Conservation (phyloP, 192 early-diverging fungal genomes). For the Fimicolochytrium jonesii region DNA sequence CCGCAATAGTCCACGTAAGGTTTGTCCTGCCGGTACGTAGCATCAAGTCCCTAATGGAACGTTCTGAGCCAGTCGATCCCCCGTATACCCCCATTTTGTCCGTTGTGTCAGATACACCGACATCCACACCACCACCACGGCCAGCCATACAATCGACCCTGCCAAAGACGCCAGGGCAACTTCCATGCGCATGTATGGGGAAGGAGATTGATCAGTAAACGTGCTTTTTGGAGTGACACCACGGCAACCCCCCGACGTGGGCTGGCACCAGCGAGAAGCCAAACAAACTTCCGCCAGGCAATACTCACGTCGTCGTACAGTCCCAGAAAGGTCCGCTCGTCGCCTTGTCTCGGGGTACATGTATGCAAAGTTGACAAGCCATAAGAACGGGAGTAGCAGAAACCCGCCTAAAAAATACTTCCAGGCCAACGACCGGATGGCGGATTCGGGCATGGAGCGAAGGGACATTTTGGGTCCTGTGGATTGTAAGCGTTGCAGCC, state of each 20-base stretch:
- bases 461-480: constrained; percentile 16
- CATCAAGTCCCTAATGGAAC: constrained; percentile 30
- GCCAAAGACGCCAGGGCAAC: constrained; percentile 53
- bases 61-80: constrained; percentile 42
- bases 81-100: constrained; percentile 53
- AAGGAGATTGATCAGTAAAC: no score
- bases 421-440: constrained; percentile 55
- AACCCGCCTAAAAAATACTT: constrained; percentile 51
- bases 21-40: no score
- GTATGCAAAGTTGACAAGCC: constrained; percentile 69
- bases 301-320: constrained; percentile 54
- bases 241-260: no score
- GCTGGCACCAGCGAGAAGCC: neutral
- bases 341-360: constrained; percentile 51
- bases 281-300: neutral
- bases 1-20: no score
- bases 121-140: constrained; percentile 54
- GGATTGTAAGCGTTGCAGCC: no score
- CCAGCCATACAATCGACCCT: constrained; percentile 44
- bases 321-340: constrained; percentile 42
- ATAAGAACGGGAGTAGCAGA: constrained; percentile 55
- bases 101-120: constrained; percentile 57
- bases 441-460: constrained; percentile 48
- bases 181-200: no score
- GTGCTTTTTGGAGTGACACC: no score